A percentile compares a stretch with the other conserved stretches of the same genome.
phyloP scores from a whole-genome alignment of 2,329 filamentous ascomycete species.

The Neonectria neomacrospora region DNA sequence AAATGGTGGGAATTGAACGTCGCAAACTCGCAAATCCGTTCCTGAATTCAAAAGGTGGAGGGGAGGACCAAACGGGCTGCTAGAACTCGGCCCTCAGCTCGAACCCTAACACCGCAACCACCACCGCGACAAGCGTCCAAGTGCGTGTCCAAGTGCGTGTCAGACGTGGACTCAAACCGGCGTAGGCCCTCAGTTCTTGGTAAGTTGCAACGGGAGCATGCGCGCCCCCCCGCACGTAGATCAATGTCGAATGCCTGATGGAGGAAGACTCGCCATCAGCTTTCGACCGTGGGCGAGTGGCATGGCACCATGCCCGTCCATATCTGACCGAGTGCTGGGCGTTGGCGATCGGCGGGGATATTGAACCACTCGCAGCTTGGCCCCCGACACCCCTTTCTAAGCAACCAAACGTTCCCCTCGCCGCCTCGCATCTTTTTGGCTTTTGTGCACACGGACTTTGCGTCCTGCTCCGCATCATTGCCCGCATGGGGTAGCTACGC shows the following conservation, averaged over 20 bases:
- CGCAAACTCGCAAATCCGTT: background rate
- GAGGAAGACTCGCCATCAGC: constrained; percentile 21
- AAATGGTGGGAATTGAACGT: background rate
- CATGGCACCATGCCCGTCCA: constrained; percentile 29
- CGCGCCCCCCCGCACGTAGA: constrained; percentile 27
- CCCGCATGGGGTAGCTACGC: constrained; percentile 22
- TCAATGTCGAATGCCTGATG: constrained; percentile 20
- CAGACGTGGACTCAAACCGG: constrained; percentile 14
- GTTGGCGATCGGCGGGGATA: constrained; percentile 43
- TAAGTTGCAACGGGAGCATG: constrained; percentile 13
- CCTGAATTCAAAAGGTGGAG: background rate
- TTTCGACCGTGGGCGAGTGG: constrained; percentile 15
- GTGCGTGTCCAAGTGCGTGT: constrained; percentile 18
- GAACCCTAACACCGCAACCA: constrained; percentile 23
- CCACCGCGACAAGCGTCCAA: constrained; percentile 7
- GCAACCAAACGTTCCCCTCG: constrained; percentile 26
- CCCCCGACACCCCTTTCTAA: constrained; percentile 30
- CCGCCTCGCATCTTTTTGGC: background rate
- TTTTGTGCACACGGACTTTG: constrained; percentile 1
- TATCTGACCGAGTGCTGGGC: constrained; percentile 41
- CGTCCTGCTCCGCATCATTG: constrained; percentile 23
- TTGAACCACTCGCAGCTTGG: constrained; percentile 35
- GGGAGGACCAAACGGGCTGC: background rate
- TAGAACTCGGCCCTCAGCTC: background rate
- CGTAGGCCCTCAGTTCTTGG: constrained; percentile 8